Evolutionary conservation across 164 flowering plant genomes (phyloP).

Genomic region (Umbilicus rupestris): DNA sequence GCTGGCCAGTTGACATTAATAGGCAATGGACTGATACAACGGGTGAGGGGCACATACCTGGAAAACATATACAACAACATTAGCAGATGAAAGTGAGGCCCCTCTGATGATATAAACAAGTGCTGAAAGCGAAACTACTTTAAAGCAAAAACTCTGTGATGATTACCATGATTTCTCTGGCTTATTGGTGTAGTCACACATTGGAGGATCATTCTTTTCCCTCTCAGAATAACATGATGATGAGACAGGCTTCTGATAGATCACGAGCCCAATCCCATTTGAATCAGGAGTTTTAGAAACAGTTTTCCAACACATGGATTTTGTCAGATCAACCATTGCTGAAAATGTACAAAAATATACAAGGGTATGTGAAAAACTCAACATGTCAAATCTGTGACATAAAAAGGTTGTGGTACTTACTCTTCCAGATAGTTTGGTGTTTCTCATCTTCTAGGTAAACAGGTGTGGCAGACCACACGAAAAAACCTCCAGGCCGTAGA

Average conservation of each 20-base stretch:
- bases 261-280: conserved; percentile 66
- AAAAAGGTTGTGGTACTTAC: conserved; percentile 23
- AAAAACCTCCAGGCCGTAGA: conserved; percentile 90
- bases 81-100: background rate
- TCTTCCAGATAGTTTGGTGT: conserved; percentile 59
- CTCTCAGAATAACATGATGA: conserved; percentile 59
- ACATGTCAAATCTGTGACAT: background rate
- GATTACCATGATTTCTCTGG: conserved; percentile 55
- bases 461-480: conserved; percentile 94
- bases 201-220: conserved; percentile 42
- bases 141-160: background rate
- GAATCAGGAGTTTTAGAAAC: conserved; percentile 47
- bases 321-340: conserved; percentile 80
- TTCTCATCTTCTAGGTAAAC: conserved; percentile 66
- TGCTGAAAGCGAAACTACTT: background rate
- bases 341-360: conserved; percentile 20
- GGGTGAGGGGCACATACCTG: conserved; percentile 69
- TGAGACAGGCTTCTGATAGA: conserved; percentile 80
- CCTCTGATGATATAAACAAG: background rate
- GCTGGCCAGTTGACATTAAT: conserved; percentile 49
- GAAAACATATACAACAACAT: conserved; percentile 5
- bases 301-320: conserved; percentile 77
- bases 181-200: conserved; percentile 41
- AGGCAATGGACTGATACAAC: conserved; percentile 56
- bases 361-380: conserved; percentile 2